These are phyloP conservation scores for Xylaria sp. DNA, from an alignment of 2,329 filamentous ascomycete genomes.

Conservation along the genomic window DNA sequence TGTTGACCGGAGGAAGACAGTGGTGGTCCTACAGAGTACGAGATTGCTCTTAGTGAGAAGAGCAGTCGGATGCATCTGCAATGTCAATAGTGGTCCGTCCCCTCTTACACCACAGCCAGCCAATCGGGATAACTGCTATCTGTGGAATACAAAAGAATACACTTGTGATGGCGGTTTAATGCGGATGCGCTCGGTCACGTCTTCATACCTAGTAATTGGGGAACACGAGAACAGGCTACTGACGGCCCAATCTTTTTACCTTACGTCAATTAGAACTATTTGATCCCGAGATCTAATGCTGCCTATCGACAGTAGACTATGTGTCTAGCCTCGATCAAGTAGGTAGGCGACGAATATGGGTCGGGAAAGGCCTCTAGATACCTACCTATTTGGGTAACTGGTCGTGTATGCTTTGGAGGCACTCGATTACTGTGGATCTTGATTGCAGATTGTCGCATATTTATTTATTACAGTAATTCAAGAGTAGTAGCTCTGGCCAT, in stretches of 20 bases:
- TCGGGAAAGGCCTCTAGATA: background rate
- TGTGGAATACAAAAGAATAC: no score
- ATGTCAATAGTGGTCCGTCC: no score
- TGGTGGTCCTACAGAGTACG: background rate
- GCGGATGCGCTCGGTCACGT: conserved; percentile 12
- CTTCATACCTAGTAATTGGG: background rate
- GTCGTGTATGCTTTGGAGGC: background rate
- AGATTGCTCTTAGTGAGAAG: conserved; percentile 8
- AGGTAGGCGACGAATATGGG: background rate
- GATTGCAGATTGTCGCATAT: no score
- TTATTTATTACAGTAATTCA: no score
- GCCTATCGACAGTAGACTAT: background rate
- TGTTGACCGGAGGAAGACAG: background rate
- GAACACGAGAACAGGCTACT: background rate
- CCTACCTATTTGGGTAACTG: conserved; percentile 18
- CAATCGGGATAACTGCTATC: background rate
- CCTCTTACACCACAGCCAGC: background rate
- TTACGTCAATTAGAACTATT: background rate
- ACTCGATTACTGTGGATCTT: no score
- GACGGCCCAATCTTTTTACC: background rate
- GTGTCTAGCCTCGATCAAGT: background rate
- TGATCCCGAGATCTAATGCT: background rate
- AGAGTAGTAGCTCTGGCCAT: no score
- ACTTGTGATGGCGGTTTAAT: conserved; percentile 6
- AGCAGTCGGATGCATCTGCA: conserved; percentile 1